phyloP scores from a whole-genome alignment of 202 grass and related monocot genomes.

The Setaria italica region DNA sequence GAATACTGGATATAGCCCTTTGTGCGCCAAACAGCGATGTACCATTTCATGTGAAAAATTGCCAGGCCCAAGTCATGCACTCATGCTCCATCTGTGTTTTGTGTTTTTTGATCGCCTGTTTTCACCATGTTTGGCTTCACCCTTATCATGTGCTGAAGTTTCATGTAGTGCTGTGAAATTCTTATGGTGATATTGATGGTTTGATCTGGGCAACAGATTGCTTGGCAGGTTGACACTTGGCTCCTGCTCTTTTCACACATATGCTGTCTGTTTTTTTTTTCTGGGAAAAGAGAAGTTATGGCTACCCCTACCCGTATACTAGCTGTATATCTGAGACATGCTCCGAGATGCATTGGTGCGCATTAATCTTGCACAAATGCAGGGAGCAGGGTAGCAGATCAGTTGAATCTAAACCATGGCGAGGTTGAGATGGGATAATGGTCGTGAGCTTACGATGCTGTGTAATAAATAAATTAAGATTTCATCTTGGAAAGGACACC shows the following conservation, averaged over 20 bases:
- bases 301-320: too few relatives aligned
- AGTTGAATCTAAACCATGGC: not conserved
- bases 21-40: constrained; percentile 17
- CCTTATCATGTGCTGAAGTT: not conserved
- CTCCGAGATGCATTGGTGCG: not conserved
- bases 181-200: not conserved
- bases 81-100: not conserved
- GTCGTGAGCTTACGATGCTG: too few relatives aligned
- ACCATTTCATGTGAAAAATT: constrained; percentile 26
- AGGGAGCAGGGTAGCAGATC: not conserved
- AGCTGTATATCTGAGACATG: not conserved
- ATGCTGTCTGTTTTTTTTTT: not conserved
- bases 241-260: not conserved
- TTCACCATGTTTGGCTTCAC: not conserved
- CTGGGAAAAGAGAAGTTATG: too few relatives aligned
- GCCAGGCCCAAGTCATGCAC: not conserved
- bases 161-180: not conserved
- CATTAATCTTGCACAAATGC: not conserved
- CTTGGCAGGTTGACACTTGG: not conserved
- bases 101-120: not conserved
- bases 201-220: not conserved
- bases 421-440: not conserved
- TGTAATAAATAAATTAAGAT: too few relatives aligned
- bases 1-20: constrained; percentile 24
- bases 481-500: too few relatives aligned